Percentiles rank a stretch among this genome's conserved stretches.
Evolutionary conservation across 768 basidiomycete species (phyloP).

Genomic region (Boletus bicolor): DNA sequence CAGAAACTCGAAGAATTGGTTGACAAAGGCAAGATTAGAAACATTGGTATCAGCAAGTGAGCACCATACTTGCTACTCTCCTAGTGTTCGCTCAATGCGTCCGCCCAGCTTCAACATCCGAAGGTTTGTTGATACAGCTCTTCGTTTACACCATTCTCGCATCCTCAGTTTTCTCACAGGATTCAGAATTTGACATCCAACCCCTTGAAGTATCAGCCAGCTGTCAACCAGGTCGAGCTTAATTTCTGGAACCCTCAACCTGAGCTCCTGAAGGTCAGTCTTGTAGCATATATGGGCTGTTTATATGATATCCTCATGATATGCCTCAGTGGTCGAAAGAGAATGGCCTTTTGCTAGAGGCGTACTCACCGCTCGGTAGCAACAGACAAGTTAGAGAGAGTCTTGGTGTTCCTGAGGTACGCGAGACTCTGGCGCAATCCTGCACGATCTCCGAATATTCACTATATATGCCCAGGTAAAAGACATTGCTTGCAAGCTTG

Average conservation of each 20-base stretch:
- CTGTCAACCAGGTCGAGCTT: slow-evolving; percentile 79
- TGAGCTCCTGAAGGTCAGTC: slow-evolving; percentile 60
- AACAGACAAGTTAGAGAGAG: slow-evolving; percentile 53
- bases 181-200: slow-evolving; percentile 62
- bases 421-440: not conserved
- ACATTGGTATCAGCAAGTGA: slow-evolving; percentile 84
- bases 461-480: slow-evolving; percentile 38
- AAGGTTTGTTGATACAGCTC: slow-evolving; percentile 23
- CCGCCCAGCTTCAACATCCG: slow-evolving; percentile 56
- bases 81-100: not conserved
- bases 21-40: slow-evolving; percentile 69
- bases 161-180: slow-evolving; percentile 24
- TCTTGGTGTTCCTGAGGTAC: slow-evolving; percentile 55
- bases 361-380: slow-evolving; percentile 76
- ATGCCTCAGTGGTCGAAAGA: slow-evolving; percentile 61
- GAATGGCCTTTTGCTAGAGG: slow-evolving; percentile 61
- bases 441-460: not conserved
- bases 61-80: slow-evolving; percentile 8
- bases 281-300: not conserved
- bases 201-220: slow-evolving; percentile 56
- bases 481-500: slow-evolving; percentile 56
- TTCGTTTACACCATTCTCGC: not conserved
- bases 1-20: slow-evolving; percentile 76
- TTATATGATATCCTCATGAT: not conserved
- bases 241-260: slow-evolving; percentile 77